Evolutionary conservation across 2,329 filamentous ascomycete genomes (phyloP), one percentile per base, ranked within the genome.

Genomic region (Aspergillus udagawae): DNA sequence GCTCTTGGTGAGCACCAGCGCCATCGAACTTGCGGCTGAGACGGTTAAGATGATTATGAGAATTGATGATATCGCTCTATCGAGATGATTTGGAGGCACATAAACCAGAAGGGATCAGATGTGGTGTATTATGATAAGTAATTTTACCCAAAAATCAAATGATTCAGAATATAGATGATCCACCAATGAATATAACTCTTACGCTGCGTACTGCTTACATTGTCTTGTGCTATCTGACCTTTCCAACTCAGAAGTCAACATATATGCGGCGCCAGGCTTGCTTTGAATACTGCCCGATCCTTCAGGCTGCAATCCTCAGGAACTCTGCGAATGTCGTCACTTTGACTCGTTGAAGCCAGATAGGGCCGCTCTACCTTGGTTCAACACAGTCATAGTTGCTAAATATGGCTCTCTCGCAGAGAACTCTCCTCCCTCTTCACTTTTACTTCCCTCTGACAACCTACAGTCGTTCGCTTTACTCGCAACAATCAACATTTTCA

Each of bases 21-120:
- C 94, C 25, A 94, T 99, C 69, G 93, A 99, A 81, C 78, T 99
- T 76, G 94, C 94, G 29, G 92, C 93, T 7, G 94, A 99, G 83
- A 99, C 94, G 60, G 94, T 97, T 68, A 99, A 97, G 86, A 94
- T 96, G 91, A 87, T 88, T 71, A 78, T 89, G 71, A 81, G 86
- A 73, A 88, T 88, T 72, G 85, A 86, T 70, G 84, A 87, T 70
- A 86, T 87, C 75, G 83, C 83, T 53, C 72, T 87, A 68, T 80
- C 79, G 62, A 72, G 78, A 65, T 75, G 67, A 69, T 58, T n/a
- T 59, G 44, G 44, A 27, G 21, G 23, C 44, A 27, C 4, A 12
- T 23, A 23, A 14, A 7, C 3, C 12, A 14, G 5, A 12, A 8
- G 20, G 17, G 8, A 45, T 23, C 32, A 38, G 32, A 38, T 47